Evolutionary conservation across 164 flowering plant genomes (phyloP).

Genomic region (Amborella trichopoda): DNA sequence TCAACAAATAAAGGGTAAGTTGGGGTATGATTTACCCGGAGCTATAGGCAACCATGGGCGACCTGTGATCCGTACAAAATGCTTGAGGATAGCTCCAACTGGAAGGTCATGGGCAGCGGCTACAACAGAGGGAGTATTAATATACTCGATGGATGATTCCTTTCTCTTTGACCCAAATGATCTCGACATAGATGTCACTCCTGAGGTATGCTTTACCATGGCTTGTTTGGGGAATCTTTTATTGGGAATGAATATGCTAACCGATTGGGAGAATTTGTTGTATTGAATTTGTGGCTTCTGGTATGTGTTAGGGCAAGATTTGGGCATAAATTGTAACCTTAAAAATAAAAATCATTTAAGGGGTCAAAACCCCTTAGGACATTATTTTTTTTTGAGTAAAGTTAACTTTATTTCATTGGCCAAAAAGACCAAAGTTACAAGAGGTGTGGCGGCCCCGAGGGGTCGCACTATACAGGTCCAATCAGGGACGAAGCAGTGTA

Average conservation of each 20-base stretch:
- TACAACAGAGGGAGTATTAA: conserved; percentile 94
- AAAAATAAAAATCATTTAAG: background rate
- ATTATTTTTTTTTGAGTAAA: background rate
- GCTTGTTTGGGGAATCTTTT: background rate
- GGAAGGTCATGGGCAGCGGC: conserved; percentile 95
- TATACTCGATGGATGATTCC: conserved; percentile 84
- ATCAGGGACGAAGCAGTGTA: too few species aligned
- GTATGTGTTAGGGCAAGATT: background rate
- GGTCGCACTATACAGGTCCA: too few species aligned
- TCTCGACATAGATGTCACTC: conserved; percentile 92
- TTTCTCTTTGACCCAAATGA: conserved; percentile 95
- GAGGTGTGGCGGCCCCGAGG: too few species aligned
- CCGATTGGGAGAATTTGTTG: background rate
- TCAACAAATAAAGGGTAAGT: conserved; percentile 50
- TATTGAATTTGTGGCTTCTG: background rate
- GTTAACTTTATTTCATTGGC: too few species aligned
- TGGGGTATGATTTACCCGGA: conserved; percentile 80
- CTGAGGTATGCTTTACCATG: conserved; percentile 44
- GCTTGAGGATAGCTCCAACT: conserved; percentile 91
- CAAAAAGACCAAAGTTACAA: too few species aligned
- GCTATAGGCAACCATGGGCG: conserved; percentile 80
- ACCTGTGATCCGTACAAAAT: conserved; percentile 68
- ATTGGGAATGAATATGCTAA: background rate
- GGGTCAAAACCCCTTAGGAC: background rate
- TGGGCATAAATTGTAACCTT: background rate